phyloP scores from a whole-genome alignment of 2,329 filamentous ascomycete genomes.

The Botrytis pseudocinerea region DNA sequence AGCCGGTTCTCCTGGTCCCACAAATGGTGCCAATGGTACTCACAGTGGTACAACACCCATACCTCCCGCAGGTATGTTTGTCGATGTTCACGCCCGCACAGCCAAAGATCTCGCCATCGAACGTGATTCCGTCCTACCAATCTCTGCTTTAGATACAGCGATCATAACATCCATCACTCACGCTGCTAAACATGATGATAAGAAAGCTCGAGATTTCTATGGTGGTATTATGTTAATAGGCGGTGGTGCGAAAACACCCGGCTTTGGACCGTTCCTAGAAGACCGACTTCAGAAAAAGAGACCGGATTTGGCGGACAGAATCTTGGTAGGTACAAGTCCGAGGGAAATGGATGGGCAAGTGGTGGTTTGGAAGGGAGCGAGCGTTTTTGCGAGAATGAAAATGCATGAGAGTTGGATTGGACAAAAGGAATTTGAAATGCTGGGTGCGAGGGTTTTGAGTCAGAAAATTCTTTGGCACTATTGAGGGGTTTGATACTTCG shows the following conservation, averaged over 20 bases:
- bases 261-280: conserved; percentile 81
- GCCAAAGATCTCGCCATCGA: conserved; percentile 57
- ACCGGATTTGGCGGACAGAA: conserved; percentile 60
- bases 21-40: conserved; percentile 44
- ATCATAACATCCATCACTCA: conserved; percentile 88
- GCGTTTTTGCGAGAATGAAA: conserved; percentile 81
- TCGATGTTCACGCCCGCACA: conserved; percentile 46
- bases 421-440: conserved; percentile 79
- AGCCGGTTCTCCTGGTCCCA: conserved; percentile 38
- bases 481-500: conserved; percentile 20
- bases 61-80: conserved; percentile 41
- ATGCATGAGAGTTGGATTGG: conserved; percentile 97
- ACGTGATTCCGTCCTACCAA: conserved; percentile 77
- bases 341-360: conserved; percentile 95
- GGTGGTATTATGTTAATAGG: conserved; percentile 90
- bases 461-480: conserved; percentile 63
- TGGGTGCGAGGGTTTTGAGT: conserved; percentile 79
- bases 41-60: conserved; percentile 53
- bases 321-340: conserved; percentile 69
- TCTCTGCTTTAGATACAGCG: conserved; percentile 82
- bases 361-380: conserved; percentile 97
- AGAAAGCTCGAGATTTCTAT: conserved; percentile 87
- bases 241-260: conserved; percentile 76
- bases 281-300: conserved; percentile 70
- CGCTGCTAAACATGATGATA: conserved; percentile 84